Evolutionary conservation across 257 asterid species (phyloP), one percentile per base, ranked within the genome.

Genomic region (Solanum virginianum): DNA sequence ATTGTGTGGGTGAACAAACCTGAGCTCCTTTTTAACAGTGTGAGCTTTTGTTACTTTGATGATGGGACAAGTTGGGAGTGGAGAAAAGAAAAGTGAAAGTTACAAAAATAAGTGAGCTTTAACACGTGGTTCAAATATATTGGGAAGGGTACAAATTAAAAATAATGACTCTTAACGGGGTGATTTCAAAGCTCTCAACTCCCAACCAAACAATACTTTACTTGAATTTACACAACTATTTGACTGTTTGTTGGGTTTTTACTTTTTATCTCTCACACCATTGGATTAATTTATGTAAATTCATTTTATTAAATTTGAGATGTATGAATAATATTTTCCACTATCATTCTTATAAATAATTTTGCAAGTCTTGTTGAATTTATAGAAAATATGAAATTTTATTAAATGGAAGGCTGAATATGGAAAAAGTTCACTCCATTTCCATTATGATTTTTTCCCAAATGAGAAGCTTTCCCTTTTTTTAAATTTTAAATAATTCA

Each of bases 201-300:
- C 86, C 89, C 79, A 91, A 92, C 92, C 91, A 90, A 88, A 87
- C 92, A 93, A 91, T 90, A 90, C 87, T 91, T 93, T 86, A 91
- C 89, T 91, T 87, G 95, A 90, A 14, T 88, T 86, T 89, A 80
- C 87, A 83, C 86, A 51, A 4, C 55, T 83, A 80, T 90, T 91
- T 91, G 92, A 90, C 93, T 56, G 85, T 88, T 84, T 81, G 89
- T 86, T 91, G 86, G 88, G 7, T 16, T 26, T 49, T 66, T 29
- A 29, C 75, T 36, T 36, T 32, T 36, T 60, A 10, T n/a, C 5
- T 15, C 26, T 18, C 26, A 39, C n/a, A 15, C 79, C 4, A 36
- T 68, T 68, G 24, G 24, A 8, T 17, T 32, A 43, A 26, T 62
- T 62, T 22, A 29, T 60, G 2, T 29, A 29, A 29, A 29, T 29